Evolutionary conservation across 331 rosid genomes (phyloP), one percentile per base, ranked within the genome.

Genomic region (Prunus yedoensis): DNA sequence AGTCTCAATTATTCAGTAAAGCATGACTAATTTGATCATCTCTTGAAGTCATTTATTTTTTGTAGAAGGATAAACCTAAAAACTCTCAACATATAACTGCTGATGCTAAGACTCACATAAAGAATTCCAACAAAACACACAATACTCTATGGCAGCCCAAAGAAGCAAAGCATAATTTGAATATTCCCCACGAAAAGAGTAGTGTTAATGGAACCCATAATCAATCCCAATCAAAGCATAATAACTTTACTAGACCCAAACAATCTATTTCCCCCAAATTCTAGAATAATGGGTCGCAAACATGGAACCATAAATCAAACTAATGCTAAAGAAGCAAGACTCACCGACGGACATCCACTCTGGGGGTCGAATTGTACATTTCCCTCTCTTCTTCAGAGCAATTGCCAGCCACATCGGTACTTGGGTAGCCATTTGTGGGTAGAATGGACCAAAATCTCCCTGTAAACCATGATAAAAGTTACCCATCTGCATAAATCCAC

Each of bases 381-480:
- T 95, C 75, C 94, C 93, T 81, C 97, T 93, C 91, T 86, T 95
- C 89, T 89, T 95, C 83, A 95, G 69, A 74, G 99, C 92, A 70
- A 89, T 83, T 0, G 97, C 97, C 58, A 95, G 85, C 97, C 99
- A 95, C 61, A 95, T 60, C 0, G 99, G 99, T 23, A 89, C 99
- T 76, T 88, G 89, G 12, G 94, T 71, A 13, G 86, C 85, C 74
- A 95, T 82, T 79, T 92, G 97, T 0, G 99, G 97, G 4, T 74
- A 77, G 74, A 95, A 95, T 10, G 99, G 99, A 57, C 99, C 99
- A 64, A 84, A 95, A 82, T 95, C 97, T 60, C 97, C 99, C 97
- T 95, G 85, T 50, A 70, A 65, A 28, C 18, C 10, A 66, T 14
- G 10, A 30, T 14, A 10, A 60, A 53, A 43, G 35, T 5, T 18